Evolutionary conservation across 306 rosid genomes (phyloP), one percentile per base, ranked within the genome.

Genomic region (Cicer arietinum): DNA sequence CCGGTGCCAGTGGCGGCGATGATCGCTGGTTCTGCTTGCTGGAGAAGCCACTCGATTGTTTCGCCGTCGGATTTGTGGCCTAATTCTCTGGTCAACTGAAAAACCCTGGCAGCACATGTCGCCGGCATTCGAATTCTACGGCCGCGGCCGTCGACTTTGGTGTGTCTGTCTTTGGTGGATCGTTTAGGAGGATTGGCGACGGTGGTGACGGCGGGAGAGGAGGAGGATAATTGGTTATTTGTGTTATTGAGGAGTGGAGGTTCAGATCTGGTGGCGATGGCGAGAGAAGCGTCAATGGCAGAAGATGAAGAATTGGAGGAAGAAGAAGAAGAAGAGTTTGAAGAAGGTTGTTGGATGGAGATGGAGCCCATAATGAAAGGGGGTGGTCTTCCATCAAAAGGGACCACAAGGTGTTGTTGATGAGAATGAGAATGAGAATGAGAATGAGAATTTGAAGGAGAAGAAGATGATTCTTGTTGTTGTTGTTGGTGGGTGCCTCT

Each of bases 121-220:
- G 97, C 98, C 0, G 98, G 98, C 98, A 93, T 93, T 77, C 98
- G 90, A 74, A 93, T 93, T 42, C 98, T 84, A 2, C 98, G 84
- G 7, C 98, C 98, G 1, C 98, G 90, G 0, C 98, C 98, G 9
- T 93, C 98, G 0, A 93, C 98, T 39, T 93, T 93, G 1, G 97
- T 93, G 78, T 93, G 98, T 5, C 98, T 84, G 77, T 93, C 98
- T 67, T 91, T 93, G 39, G 97, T 88, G 53, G 98, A 93, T 75
- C 95, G 83, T 71, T 93, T 93, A 2, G 81, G 85, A 1, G 89
- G 74, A 47, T 77, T 48, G 0, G 81, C 6, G 46, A 44, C 3
- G 3, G 78, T 6, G 0, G 61, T 1, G 12, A 66, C 13, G 8
- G 61, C 16, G 2, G 73, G 43, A 4, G 69, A 46, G 7, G 84